Conservation (phyloP, 2,329 filamentous ascomycete species). For the Fusarium brevicatenulatum region DNA sequence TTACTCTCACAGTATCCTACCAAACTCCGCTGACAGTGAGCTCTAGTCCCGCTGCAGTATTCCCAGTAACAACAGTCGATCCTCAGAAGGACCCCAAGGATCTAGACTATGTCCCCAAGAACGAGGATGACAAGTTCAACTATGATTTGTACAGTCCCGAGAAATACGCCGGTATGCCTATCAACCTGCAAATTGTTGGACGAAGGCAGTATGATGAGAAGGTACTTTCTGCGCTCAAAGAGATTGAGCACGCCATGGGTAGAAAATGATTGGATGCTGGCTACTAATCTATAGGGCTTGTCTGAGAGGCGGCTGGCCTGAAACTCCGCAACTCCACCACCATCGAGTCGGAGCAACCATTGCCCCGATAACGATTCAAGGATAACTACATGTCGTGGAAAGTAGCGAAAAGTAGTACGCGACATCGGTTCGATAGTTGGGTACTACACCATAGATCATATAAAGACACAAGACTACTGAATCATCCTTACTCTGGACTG, state of each 20-base stretch:
- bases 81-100: conserved; percentile 42
- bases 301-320: too few relatives aligned
- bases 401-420: not conserved
- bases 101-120: conserved; percentile 41
- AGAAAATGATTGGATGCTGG: conserved; percentile 6
- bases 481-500: too few relatives aligned
- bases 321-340: not conserved
- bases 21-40: not conserved
- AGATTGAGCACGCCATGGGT: conserved; percentile 42
- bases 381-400: not conserved
- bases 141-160: conserved; percentile 45
- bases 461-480: too few relatives aligned
- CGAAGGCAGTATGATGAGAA: conserved; percentile 47
- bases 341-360: not conserved
- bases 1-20: rapidly evolving
- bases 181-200: conserved; percentile 45
- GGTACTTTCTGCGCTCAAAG: conserved; percentile 41
- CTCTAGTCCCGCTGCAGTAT: conserved; percentile 61
- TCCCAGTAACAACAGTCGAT: conserved; percentile 60
- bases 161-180: conserved; percentile 40
- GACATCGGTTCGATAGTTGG: not conserved
- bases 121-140: conserved; percentile 43
- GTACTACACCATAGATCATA: not conserved
- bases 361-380: not conserved
- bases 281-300: too few relatives aligned